Base-by-base conservation (phyloP, 371 early-diverging fungal genomes). In the Chytridiales sp. region DNA sequence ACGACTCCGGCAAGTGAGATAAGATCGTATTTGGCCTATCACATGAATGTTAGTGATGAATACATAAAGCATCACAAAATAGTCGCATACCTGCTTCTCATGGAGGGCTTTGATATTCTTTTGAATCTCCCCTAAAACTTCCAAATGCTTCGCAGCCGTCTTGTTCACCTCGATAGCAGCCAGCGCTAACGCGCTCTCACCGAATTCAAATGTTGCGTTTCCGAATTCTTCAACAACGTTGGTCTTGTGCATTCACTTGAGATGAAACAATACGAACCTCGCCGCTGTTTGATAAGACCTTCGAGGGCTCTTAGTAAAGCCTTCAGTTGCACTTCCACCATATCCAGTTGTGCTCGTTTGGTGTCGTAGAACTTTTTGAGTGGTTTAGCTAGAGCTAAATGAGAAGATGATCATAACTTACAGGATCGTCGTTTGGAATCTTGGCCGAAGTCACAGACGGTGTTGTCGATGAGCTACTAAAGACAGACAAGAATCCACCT, bases 261-360 rank as follows among this genome's bases (percentile, higher is more conserved):
- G n/a, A n/a, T n/a, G n/a, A n/a, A 43, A 24, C 38, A 27, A 3
- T 15, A 17, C 19, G 11, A 66, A 83, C 86, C 86, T 70, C 85
- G 84, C 49, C 93, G 85, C 68, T 93, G 91, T 67, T 87, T 87
- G 24, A 87, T 80, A 4, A 92, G 80, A 0, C 78, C 79, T 51
- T 94, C 94, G 8, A 95, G 77, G 4, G 91, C 88, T 59, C 90
- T 91, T 53, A 85, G 62, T 38, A 97, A 71, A 3, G 84, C 77
- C 41, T 87, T 90, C 26, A 97, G 81, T 67, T 95, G 95, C 27
- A 78, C 74, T 50, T 94, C 97, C 3, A 93, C 77, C 9, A 82
- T 79, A 34, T 94, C 94, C 42, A 95, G 63, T 56, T 92, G 90
- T 26, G 73, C 80, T 49, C 84, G 81, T 42, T 89, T 87, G n/a